Evolutionary conservation across 2,329 filamentous ascomycete species (phyloP).

Genomic region (Ilyonectria robusta): DNA sequence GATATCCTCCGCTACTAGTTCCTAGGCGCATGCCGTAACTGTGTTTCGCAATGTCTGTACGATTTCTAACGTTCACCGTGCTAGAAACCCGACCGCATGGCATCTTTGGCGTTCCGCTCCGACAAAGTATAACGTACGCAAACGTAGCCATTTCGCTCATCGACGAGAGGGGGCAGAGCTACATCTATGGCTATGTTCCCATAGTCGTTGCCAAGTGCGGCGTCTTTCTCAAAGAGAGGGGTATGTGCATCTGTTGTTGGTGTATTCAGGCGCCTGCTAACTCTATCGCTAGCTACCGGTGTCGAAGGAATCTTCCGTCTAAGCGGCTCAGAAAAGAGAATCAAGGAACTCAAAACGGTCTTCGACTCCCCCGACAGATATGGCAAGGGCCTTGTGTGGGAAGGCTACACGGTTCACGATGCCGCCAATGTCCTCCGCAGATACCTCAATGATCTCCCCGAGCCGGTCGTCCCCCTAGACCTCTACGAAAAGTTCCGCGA

Average conservation of each 20-base stretch:
- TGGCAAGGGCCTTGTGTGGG: constrained; percentile 97
- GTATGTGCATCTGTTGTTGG: constrained; percentile 64
- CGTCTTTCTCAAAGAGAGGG: constrained; percentile 97
- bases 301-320: constrained; percentile 97
- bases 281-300: constrained; percentile 78
- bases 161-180: constrained; percentile 92
- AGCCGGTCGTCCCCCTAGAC: constrained; percentile 95
- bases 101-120: constrained; percentile 95
- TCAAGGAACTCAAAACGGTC: constrained; percentile 92
- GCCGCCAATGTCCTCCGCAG: constrained; percentile 95
- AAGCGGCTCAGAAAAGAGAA: constrained; percentile 96
- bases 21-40: constrained; percentile 15
- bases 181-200: constrained; percentile 98
- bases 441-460: constrained; percentile 95
- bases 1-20: background rate
- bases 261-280: constrained; percentile 35
- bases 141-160: constrained; percentile 98
- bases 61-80: constrained; percentile 39
- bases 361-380: constrained; percentile 97
- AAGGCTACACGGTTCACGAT: constrained; percentile 98
- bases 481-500: constrained; percentile 93
- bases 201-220: constrained; percentile 99
- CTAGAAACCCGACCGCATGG: constrained; percentile 72
- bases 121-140: constrained; percentile 95
- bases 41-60: background rate